A percentile compares a stretch with the other conserved stretches of the same genome.
These are phyloP conservation scores for Cymbopogon citratus DNA, from an alignment of 176 grass and related monocot species.

Conservation along the genomic window DNA sequence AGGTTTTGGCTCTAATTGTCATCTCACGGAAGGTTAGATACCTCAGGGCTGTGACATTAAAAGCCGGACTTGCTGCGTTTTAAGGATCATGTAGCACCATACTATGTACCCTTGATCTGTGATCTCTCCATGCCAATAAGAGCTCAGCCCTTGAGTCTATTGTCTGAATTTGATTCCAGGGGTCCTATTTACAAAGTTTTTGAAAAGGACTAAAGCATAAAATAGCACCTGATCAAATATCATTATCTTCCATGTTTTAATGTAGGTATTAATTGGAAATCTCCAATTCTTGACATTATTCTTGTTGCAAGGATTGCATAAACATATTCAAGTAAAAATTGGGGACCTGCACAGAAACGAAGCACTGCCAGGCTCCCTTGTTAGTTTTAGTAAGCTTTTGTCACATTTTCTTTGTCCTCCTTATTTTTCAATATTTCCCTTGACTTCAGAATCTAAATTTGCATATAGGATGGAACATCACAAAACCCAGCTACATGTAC, in stretches of 20 bases:
- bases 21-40: background rate
- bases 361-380: background rate
- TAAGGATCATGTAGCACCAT: background rate
- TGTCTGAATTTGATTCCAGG: background rate
- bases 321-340: background rate
- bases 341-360: background rate
- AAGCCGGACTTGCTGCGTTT: background rate
- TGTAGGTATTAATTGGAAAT: background rate
- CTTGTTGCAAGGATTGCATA: background rate
- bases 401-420: background rate
- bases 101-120: background rate
- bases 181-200: background rate
- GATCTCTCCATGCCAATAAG: background rate
- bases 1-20: background rate
- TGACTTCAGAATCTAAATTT: background rate
- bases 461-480: background rate
- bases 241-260: background rate
- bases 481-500: conserved; percentile 7
- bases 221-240: background rate
- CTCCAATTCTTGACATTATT: background rate
- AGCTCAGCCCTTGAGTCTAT: background rate
- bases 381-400: background rate
- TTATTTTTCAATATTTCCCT: background rate
- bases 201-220: background rate
- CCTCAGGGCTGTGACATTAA: background rate